Evolutionary conservation across 495 filamentous ascomycete species (phyloP).

Genomic region (Penicillium subrubescens): DNA sequence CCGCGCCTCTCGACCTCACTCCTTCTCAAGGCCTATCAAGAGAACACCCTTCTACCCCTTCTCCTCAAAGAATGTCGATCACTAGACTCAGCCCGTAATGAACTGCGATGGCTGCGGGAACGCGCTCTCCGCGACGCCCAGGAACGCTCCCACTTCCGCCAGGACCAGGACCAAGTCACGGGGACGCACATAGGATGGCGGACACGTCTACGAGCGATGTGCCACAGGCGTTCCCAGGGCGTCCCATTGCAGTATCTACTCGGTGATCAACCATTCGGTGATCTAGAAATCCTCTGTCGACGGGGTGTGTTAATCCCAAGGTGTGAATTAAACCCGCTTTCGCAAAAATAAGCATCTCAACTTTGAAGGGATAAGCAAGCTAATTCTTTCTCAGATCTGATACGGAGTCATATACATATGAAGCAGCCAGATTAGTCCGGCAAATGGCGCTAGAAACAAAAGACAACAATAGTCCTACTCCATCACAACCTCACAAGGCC

Average conservation of each 20-base stretch:
- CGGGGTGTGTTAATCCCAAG: slow-evolving; percentile 84
- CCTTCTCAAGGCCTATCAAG: slow-evolving; percentile 56
- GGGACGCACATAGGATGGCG: slow-evolving; percentile 25
- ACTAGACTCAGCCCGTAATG: slow-evolving; percentile 66
- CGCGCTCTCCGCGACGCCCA: slow-evolving; percentile 44
- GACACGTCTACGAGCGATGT: slow-evolving; percentile 50
- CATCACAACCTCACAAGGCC: not conserved
- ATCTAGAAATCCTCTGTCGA: slow-evolving; percentile 74
- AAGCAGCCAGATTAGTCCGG: slow-evolving; percentile 54
- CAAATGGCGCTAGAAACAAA: slow-evolving; percentile 5
- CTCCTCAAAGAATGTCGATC: slow-evolving; percentile 73
- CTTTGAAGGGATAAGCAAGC: not conserved
- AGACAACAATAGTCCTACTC: not conserved
- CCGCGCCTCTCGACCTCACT: slow-evolving; percentile 68
- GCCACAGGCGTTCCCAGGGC: slow-evolving; percentile 60
- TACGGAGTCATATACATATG: slow-evolving; percentile 68
- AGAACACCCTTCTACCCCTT: slow-evolving; percentile 61
- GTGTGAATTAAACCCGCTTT: slow-evolving; percentile 37
- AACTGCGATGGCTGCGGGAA: slow-evolving; percentile 85
- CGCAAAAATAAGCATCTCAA: no score
- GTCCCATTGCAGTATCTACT: slow-evolving; percentile 88
- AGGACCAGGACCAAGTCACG: not conserved
- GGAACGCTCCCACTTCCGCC: not conserved
- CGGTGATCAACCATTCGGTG: slow-evolving; percentile 85
- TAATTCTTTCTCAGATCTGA: slow-evolving; percentile 52